phyloP scores from a whole-genome alignment of 208 protist genomes.

The Wallacemonas collosoma region DNA sequence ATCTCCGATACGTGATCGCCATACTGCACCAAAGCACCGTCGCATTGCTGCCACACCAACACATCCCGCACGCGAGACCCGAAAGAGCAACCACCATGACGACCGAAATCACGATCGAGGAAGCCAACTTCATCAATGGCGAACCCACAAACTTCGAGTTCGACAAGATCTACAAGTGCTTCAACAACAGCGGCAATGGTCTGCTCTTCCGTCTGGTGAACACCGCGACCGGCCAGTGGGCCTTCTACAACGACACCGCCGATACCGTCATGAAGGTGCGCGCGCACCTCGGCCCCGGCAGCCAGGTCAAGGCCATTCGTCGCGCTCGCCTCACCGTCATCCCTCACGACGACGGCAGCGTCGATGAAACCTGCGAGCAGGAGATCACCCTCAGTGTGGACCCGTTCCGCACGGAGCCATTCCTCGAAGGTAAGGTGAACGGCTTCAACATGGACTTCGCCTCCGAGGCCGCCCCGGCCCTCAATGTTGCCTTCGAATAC shows the following conservation, averaged over 20 bases:
- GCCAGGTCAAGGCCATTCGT: slow-evolving; percentile 22
- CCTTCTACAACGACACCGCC: slow-evolving; percentile 65
- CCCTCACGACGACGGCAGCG: slow-evolving; percentile 13
- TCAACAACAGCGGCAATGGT: slow-evolving; percentile 44
- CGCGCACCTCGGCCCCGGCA: slow-evolving; percentile 27
- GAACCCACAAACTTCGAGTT: slow-evolving; percentile 16
- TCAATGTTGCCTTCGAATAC: slow-evolving; percentile 22
- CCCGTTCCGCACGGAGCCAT: slow-evolving; percentile 36
- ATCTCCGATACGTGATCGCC: no score
- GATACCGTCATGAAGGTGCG: slow-evolving; percentile 40
- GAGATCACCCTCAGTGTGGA: slow-evolving; percentile 22
- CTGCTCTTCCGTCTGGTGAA: slow-evolving; percentile 65
- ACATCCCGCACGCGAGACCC: no score
- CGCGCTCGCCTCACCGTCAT: slow-evolving; percentile 17
- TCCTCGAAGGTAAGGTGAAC: slow-evolving; percentile 37
- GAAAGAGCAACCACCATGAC: slow-evolving; percentile 14
- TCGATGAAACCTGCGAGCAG: slow-evolving; percentile 7
- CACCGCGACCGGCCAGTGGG: slow-evolving; percentile 34
- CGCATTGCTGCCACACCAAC: no score
- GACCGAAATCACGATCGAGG: slow-evolving; percentile 13
- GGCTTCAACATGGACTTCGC: slow-evolving; percentile 43
- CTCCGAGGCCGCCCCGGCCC: slow-evolving; percentile 33
- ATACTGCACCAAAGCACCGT: no score
- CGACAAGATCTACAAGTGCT: slow-evolving; percentile 50
- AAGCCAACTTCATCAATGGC: slow-evolving; percentile 28